Evolutionary conservation across 192 early-diverging fungal genomes (phyloP), one percentile per base, ranked within the genome.

Genomic region (Gaertneriomyces semiglobifer): DNA sequence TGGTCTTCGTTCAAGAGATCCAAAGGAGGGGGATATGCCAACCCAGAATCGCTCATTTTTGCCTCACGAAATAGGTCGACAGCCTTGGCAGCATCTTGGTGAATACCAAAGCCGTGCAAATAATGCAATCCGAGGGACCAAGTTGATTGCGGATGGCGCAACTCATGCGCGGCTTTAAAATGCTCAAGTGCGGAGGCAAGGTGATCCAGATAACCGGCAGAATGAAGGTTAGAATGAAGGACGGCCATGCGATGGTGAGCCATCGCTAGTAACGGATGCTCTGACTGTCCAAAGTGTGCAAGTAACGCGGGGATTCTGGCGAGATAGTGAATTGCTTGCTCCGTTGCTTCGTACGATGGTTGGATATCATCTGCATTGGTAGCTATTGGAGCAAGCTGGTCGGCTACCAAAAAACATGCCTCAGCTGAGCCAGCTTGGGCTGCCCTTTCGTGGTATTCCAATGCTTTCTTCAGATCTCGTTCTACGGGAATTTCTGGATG

Each of bases 71-170:
- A 69, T 50, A 74, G 14, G 19, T 46, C 53, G 48, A 80, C 56
- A 8, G 63, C 79, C 46, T 60, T 41, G 7, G 43, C 4, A 18
- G 78, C 64, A 58, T 80, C 58, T 53, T 69, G 73, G 20, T 65
- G 54, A 45, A 67, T 59, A 11, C 79, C 79, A 57, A 77, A 80
- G 46, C 75, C 79, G 48, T 77, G 74, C 18, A 78, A 47, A 44
- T 64, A 48, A 50, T 79, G 78, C 18, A 78, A 72, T 10, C 70
- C 72, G 38, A 80, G 40, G 33, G 77, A 79, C 73, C 73, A 80
- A n/a, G 41, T 11, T 18, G 69, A 53, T 25, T 63, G 73, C 7
- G 66, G 70, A 53, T 80, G 76, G 14, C 66, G 68, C 12, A 39
- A 60, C 5, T 12, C 25, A n/a, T 8, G 11, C 5, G 58, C 66